Evolutionary conservation across 192 early-diverging fungal species (phyloP).

Genomic region (Anaeromyces robustus): DNA sequence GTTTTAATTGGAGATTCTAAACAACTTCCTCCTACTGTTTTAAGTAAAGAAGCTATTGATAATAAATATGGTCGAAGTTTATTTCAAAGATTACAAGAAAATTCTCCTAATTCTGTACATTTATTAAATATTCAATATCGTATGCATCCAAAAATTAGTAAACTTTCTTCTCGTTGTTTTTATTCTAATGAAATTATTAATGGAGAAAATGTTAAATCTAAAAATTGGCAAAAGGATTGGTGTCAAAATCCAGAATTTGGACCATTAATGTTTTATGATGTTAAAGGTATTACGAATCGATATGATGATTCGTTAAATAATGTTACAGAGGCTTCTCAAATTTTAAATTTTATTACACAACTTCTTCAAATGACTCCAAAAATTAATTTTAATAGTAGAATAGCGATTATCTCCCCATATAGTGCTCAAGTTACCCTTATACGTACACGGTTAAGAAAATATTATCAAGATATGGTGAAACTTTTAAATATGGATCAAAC

Average conservation of each 20-base stretch:
- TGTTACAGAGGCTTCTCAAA: neutral
- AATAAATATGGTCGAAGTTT: slow-evolving; percentile 70
- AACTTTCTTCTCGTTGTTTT: slow-evolving; percentile 60
- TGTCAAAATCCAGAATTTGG: slow-evolving; percentile 18
- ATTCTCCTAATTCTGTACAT: slow-evolving; percentile 41
- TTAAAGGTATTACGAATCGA: slow-evolving; percentile 20
- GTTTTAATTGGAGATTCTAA: slow-evolving; percentile 88
- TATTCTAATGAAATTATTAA: slow-evolving; percentile 62
- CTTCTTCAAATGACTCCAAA: neutral
- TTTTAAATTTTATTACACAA: neutral
- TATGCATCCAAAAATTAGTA: slow-evolving; percentile 85
- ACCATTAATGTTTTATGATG: slow-evolving; percentile 66
- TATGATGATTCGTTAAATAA: neutral
- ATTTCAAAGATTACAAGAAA: slow-evolving; percentile 68
- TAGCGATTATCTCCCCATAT: slow-evolving; percentile 87
- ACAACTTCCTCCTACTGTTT: slow-evolving; percentile 81
- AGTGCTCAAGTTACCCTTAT: slow-evolving; percentile 65
- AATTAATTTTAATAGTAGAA: slow-evolving; percentile 34
- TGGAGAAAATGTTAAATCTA: slow-evolving; percentile 35
- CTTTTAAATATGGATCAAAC: neutral
- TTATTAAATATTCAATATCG: slow-evolving; percentile 90
- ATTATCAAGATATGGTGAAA: neutral
- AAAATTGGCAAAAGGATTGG: slow-evolving; percentile 50
- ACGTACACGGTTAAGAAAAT: slow-evolving; percentile 40
- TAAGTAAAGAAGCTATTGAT: slow-evolving; percentile 46